Conservation (phyloP, 1,284 basidiomycete genomes). For the Cryptococcus sp. region DNA sequence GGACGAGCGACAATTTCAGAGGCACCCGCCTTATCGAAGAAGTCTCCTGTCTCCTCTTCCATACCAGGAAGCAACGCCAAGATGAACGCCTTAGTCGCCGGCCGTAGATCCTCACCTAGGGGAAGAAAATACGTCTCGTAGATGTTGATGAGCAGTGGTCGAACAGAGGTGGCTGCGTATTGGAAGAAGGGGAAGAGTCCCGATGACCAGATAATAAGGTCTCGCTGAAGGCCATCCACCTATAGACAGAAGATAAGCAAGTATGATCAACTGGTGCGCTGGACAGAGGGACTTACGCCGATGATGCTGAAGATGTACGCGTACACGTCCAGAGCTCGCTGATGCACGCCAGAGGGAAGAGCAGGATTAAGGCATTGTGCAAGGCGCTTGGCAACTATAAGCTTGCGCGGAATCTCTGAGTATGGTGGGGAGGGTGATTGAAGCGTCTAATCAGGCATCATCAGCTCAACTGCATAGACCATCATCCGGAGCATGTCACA, state of each 20-base stretch:
- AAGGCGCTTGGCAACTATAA: conserved; percentile 90
- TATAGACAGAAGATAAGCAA: conserved; percentile 39
- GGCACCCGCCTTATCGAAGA: conserved; percentile 78
- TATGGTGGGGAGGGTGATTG: conserved; percentile 81
- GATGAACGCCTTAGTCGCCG: conserved; percentile 89
- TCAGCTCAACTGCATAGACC: neutral
- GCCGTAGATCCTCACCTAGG: conserved; percentile 73
- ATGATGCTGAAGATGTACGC: conserved; percentile 83
- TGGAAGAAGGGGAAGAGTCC: conserved; percentile 98
- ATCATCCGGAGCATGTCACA: conserved; percentile 23
- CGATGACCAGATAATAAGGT: conserved; percentile 90
- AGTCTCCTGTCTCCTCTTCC: conserved; percentile 94
- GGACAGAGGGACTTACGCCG: conserved; percentile 60
- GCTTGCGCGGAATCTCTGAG: conserved; percentile 91
- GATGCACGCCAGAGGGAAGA: conserved; percentile 92
- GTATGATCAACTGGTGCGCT: neutral
- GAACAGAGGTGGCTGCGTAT: conserved; percentile 92
- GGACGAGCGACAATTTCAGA: neutral
- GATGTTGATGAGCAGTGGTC: conserved; percentile 80
- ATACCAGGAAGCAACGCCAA: conserved; percentile 87
- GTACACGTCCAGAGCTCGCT: conserved; percentile 93
- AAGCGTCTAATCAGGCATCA: conserved; percentile 62
- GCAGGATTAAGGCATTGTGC: conserved; percentile 97
- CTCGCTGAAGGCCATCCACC: conserved; percentile 82
- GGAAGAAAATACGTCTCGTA: conserved; percentile 90